Base-by-base conservation (phyloP, 805 yeast genomes). In the Schizosaccharomyces japonicus region DNA sequence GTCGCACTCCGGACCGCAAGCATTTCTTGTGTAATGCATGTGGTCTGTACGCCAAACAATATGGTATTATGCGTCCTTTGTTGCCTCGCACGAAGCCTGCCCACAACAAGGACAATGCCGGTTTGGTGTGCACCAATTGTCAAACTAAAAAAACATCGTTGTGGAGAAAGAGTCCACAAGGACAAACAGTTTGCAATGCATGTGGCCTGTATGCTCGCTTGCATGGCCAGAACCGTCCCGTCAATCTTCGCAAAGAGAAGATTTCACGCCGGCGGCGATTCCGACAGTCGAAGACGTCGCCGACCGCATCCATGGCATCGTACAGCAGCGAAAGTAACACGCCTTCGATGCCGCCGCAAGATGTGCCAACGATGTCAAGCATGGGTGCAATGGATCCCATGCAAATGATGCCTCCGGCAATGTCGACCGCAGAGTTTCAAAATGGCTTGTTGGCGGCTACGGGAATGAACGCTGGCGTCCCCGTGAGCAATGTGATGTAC, bases 1-100 rank as follows among this genome's bases (percentile, higher is more conserved):
- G 98, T 55, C 67, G 95, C 47, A 84, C 87, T 49, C 85, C 93
- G 0, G 79, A 79, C 50, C 95, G 95, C 1, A 78, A 83, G 57
- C 77, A 80, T 55, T 87, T 92, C 0, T 66, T 87, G 49, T 87
- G 98, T 65, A 87, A 87, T 60, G 98, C 98, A 0, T 87, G 98
- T 65, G 98, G 98, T 0, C 66, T 87, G 49, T 87, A 75, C 53
- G 64, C 69, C 36, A 68, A 75, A 49, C 74, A 69, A 15, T 54
- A 80, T 52, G 68, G 74, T 53, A 65, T 75, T 19, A 72, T 74
- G 52, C 63, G 87, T 36, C 87, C 87, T 0, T 73, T 74, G 13
- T 69, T 75, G 54, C 63, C 39, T 8, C 31, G 39, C 10, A 29
- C 15, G 17, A 27, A 28, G 17, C n/a, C 30, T 11, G 15, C 15